Evolutionary conservation across 257 asterid species (phyloP), one percentile per base, ranked within the genome.

Genomic region (Solanum pinnatisectum): DNA sequence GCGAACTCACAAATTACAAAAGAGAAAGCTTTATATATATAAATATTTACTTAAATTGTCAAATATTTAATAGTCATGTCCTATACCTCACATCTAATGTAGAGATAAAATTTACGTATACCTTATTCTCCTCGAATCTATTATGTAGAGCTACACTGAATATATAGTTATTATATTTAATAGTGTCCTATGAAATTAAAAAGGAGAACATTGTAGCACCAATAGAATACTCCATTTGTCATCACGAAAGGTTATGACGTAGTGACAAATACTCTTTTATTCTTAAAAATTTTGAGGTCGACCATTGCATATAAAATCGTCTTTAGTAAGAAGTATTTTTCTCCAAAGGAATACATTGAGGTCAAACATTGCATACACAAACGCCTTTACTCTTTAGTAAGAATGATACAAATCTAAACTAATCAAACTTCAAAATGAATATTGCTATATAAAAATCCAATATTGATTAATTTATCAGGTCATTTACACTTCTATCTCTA

Each of bases 51-150:
- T n/a, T 2, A 65, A 65, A 65, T 65, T 65, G 33, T n/a, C 15
- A 65, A 65, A 65, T n/a, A n/a, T 65, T 65, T n/a, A 63, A 10
- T 63, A 63, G 71, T n/a, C 65, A 56, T 56, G 8, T 63, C 7
- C 0, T 10, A 1, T 63, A 10, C 33, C 8, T 65, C 30, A n/a
- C 8, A 5, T 59, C 0, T 18, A 0, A 52, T 1, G 10, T 3
- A 56, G 10, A 18, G n/a, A 56, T 56, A 56, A 56, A 59, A 59
- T 59, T 59, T 59, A 3, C 5, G 27, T 59, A 59, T 59, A 59
- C 1, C 3, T 59, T 59, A 59, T 22, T 4, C 68, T 59, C 27
- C 22, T 22, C 0, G 0, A 3, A 59, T 59, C 1, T 20, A 3
- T 20, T 59, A 3, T 9, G 2, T 59, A 8, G 1, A 59, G 8